A percentile compares a stretch with the other conserved stretches of the same genome.
These are phyloP conservation scores for Xylariaceae sp. DNA, from an alignment of 2,329 filamentous ascomycete species.

Conservation along the genomic window DNA sequence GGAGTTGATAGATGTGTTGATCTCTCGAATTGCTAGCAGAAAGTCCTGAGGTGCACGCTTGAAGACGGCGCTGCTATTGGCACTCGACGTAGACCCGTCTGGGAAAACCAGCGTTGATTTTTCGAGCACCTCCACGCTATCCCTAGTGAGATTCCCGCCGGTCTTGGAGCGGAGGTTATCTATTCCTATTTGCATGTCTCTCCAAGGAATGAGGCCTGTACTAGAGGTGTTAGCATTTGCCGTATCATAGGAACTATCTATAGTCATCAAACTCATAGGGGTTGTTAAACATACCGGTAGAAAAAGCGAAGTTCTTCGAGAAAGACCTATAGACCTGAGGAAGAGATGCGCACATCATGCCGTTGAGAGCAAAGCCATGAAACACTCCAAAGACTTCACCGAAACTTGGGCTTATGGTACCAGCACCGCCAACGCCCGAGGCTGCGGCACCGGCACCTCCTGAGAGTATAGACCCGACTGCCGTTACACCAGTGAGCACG, in stretches of 20 bases:
- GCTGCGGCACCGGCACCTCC: constrained; percentile 53
- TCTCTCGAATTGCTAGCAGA: constrained; percentile 50
- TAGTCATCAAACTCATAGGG: too few relatives aligned
- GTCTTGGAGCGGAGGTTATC: constrained; percentile 77
- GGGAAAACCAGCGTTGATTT: constrained; percentile 73
- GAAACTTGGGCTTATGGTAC: constrained; percentile 76
- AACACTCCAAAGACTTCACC: constrained; percentile 84
- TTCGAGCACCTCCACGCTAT: constrained; percentile 69
- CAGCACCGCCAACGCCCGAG: constrained; percentile 52
- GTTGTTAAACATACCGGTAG: constrained; percentile 40
- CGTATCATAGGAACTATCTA: too few relatives aligned
- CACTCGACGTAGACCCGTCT: constrained; percentile 51
- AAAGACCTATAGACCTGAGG: constrained; percentile 87
- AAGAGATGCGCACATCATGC: constrained; percentile 90
- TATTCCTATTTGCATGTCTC: constrained; percentile 73
- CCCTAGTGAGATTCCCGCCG: constrained; percentile 80
- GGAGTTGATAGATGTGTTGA: constrained; percentile 43
- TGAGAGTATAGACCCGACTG: constrained; percentile 57
- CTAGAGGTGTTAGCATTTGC: too few relatives aligned
- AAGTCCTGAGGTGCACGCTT: constrained; percentile 54
- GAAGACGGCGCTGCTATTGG: constrained; percentile 36
- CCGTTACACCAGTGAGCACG: constrained; percentile 66
- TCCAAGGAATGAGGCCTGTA: constrained; percentile 73
- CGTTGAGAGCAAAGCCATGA: constrained; percentile 89
- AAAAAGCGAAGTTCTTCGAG: constrained; percentile 90